phyloP scores from a whole-genome alignment of 257 asterid species.

The Ajuga chamaepitys region DNA sequence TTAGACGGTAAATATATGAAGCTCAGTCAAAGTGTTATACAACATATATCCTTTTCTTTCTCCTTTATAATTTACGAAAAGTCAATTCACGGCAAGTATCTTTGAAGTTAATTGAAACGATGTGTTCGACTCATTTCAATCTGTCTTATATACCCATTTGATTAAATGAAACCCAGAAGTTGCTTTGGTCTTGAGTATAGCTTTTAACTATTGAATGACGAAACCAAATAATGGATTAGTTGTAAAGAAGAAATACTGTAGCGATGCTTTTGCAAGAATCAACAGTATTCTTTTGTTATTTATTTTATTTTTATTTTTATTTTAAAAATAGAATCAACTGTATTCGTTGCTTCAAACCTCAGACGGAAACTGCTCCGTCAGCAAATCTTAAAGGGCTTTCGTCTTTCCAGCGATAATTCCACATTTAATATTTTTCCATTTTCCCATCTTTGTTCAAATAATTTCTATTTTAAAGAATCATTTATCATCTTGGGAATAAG shows the following conservation, averaged over 20 bases:
- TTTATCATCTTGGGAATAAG: background rate
- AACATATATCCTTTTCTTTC: too few species aligned
- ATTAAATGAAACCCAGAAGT: background rate
- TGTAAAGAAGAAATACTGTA: background rate
- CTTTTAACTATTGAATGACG: background rate
- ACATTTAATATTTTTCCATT: background rate
- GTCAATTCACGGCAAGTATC: too few species aligned
- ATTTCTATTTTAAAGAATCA: slow-evolving; percentile 3
- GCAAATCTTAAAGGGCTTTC: slow-evolving; percentile 4
- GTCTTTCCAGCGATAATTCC: slow-evolving; percentile 14
- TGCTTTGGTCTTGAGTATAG: background rate
- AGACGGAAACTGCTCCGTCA: slow-evolving; percentile 7
- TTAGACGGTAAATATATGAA: too few species aligned
- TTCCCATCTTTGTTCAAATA: background rate
- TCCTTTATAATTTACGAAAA: too few species aligned
- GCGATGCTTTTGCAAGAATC: background rate
- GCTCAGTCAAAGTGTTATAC: too few species aligned
- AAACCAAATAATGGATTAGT: background rate
- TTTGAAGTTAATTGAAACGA: too few species aligned
- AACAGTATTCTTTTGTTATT: too few species aligned
- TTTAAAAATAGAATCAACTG: slow-evolving; percentile 7
- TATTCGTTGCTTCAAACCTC: slow-evolving; percentile 26
- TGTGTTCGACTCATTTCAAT: background rate
- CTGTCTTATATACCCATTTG: background rate
- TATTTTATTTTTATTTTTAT: too few species aligned